Evolutionary conservation across 2,329 filamentous ascomycete genomes (phyloP).

Genomic region (Epichloe gansuensis): DNA sequence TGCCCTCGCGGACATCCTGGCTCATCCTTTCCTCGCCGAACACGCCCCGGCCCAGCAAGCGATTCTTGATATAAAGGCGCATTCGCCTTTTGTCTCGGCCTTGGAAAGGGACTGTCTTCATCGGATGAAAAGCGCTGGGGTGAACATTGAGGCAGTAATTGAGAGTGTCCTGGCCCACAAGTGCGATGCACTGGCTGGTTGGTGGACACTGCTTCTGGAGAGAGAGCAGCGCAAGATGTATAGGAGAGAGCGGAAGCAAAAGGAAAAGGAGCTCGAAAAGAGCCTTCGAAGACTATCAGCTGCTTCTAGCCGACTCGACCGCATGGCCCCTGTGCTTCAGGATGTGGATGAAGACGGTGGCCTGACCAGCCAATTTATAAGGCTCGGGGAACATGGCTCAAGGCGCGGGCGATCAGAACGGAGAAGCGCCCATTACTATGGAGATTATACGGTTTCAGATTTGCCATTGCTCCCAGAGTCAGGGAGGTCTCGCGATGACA

Average conservation of each 20-base stretch:
- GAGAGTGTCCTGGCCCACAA: conserved; percentile 84
- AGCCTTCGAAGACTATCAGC: conserved; percentile 73
- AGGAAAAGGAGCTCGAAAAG: conserved; percentile 72
- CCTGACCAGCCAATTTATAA: conserved; percentile 31
- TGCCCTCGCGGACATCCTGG: conserved; percentile 69
- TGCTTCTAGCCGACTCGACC: conserved; percentile 75
- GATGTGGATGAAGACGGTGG: conserved; percentile 69
- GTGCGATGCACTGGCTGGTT: conserved; percentile 82
- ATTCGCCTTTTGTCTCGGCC: conserved; percentile 69
- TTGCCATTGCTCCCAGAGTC: conserved; percentile 64
- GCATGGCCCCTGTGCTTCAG: conserved; percentile 61
- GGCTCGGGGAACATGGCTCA: conserved; percentile 34
- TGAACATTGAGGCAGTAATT: conserved; percentile 87
- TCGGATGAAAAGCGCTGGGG: conserved; percentile 84
- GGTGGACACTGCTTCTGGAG: conserved; percentile 90
- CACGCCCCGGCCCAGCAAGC: conserved; percentile 79
- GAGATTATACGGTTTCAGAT: conserved; percentile 55
- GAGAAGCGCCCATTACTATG: conserved; percentile 52
- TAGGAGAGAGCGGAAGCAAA: conserved; percentile 68
- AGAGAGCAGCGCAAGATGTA: conserved; percentile 84
- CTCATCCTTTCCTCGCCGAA: conserved; percentile 77
- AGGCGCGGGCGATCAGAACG: conserved; percentile 65
- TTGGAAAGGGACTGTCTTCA: conserved; percentile 85
- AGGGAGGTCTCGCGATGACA: conserved; percentile 24
- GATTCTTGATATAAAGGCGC: conserved; percentile 70